phyloP scores from a whole-genome alignment of 139 green algal species.

The Zygnema circumcarinatum region DNA sequence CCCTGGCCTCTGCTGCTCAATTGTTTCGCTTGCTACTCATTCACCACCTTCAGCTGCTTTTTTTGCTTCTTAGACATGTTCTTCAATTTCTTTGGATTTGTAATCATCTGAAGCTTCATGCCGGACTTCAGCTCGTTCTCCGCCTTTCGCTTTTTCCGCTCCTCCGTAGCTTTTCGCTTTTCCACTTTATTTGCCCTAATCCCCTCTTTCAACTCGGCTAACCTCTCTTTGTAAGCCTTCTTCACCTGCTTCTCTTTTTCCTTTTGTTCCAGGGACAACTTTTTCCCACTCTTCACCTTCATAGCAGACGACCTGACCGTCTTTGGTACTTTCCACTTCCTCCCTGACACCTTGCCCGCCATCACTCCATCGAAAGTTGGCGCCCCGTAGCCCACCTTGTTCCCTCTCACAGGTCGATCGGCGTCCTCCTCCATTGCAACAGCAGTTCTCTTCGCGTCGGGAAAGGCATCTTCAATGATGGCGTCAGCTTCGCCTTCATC shows the following conservation, averaged over 20 bases:
- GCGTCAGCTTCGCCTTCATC: background rate
- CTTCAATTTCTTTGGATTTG: conserved; percentile 18
- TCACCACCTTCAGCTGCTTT: conserved; percentile 14
- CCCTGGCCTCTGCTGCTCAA: background rate
- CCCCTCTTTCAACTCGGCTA: background rate
- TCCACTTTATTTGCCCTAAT: conserved; percentile 12
- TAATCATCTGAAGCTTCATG: conserved; percentile 22
- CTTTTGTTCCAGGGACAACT: background rate
- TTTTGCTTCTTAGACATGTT: conserved; percentile 24
- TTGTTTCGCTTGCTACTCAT: background rate
- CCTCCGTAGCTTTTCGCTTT: background rate
- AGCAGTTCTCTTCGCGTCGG: background rate
- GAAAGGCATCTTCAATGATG: background rate
- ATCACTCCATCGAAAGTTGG: conserved; percentile 15
- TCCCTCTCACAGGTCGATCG: background rate
- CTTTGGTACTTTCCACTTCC: conserved; percentile 24
- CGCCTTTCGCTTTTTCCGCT: background rate
- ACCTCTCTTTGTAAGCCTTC: conserved; percentile 18
- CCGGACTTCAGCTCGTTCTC: conserved; percentile 11
- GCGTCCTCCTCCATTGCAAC: background rate
- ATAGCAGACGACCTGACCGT: background rate
- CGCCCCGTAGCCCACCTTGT: background rate
- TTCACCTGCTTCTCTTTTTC: background rate
- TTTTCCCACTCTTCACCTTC: conserved; percentile 11
- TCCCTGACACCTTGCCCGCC: conserved; percentile 6